Evolutionary conservation across 345 rosid species (phyloP).

Genomic region (Xanthoceras sorbifolium): DNA sequence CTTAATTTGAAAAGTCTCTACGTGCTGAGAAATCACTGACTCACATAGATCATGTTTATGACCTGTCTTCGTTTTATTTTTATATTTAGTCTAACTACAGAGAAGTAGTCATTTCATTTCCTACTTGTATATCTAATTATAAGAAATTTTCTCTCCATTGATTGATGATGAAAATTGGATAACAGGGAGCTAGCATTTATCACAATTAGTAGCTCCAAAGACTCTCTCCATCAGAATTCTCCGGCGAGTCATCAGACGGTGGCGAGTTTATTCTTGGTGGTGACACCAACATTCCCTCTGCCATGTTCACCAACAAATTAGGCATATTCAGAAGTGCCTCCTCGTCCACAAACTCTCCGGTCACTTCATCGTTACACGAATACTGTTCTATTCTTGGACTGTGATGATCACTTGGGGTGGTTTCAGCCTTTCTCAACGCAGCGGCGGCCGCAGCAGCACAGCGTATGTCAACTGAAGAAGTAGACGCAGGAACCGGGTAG

Average conservation of each 20-base stretch:
- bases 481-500: slow-evolving; percentile 66
- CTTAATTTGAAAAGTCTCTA: neutral
- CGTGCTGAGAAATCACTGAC: neutral
- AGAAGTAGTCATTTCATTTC: neutral
- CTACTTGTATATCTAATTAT: neutral
- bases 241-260: slow-evolving; percentile 60
- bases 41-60: neutral
- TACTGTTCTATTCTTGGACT: neutral
- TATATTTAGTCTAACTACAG: neutral
- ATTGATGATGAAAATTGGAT: neutral
- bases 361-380: neutral
- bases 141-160: neutral
- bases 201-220: slow-evolving; percentile 62
- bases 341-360: slow-evolving; percentile 61
- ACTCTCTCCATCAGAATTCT: slow-evolving; percentile 56
- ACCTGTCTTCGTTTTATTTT: neutral
- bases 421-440: slow-evolving; percentile 35
- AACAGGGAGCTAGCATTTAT: neutral
- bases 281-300: slow-evolving; percentile 84
- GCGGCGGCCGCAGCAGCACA: slow-evolving; percentile 71
- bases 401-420: slow-evolving; percentile 10
- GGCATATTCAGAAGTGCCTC: slow-evolving; percentile 84
- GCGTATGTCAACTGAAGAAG: slow-evolving; percentile 62
- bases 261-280: slow-evolving; percentile 70
- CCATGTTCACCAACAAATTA: slow-evolving; percentile 81